Evolutionary conservation across 345 rosid species (phyloP), one percentile per base, ranked within the genome.

Genomic region (Populus simonii): DNA sequence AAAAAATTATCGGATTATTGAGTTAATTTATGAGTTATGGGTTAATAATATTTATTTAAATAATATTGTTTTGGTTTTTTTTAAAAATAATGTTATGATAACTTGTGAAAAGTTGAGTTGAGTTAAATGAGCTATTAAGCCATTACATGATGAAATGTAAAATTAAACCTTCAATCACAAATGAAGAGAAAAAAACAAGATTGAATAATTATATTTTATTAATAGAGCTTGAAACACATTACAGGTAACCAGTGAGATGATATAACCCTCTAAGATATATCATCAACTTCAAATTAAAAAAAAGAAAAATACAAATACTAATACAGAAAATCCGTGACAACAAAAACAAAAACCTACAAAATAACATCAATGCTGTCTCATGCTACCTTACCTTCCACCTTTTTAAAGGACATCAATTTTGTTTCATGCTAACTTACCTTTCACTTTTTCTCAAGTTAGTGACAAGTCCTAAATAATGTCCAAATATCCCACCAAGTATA

Each of bases 321-420:
- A 5, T 70, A 12, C 35, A 43, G 22, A 8, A 11, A 74, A 45
- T 71, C 71, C 71, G 45, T 75, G 78, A 75, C 47, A 31, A 20
- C 0, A 61, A 16, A 20, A 1, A 59, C 6, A 57, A n/a, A 5
- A 66, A 4, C 39, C 20, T 47, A 33, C 8, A 72, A 22, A 59
- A 53, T 36, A 6, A 55, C 75, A 16, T 22, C 39, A 39, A 62
- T 39, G 23, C 41, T 25, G 27, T 62, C 57, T 9, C 59, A 62
- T 6, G 29, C 38, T 57, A 17, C 6, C 22, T 13, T 23, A 5
- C 18, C 7, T 15, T 6, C 15, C 41, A 5, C n/a, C 33, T 27
- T 12, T 23, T 31, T 31, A 31, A 31, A 25, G 5, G n/a, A 18
- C 55, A 51, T 9, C 3, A 35, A 73, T 55, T 33, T 57, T 35